Evolutionary conservation across 1,284 basidiomycete species (phyloP).

Genomic region (Malassezia globosa): DNA sequence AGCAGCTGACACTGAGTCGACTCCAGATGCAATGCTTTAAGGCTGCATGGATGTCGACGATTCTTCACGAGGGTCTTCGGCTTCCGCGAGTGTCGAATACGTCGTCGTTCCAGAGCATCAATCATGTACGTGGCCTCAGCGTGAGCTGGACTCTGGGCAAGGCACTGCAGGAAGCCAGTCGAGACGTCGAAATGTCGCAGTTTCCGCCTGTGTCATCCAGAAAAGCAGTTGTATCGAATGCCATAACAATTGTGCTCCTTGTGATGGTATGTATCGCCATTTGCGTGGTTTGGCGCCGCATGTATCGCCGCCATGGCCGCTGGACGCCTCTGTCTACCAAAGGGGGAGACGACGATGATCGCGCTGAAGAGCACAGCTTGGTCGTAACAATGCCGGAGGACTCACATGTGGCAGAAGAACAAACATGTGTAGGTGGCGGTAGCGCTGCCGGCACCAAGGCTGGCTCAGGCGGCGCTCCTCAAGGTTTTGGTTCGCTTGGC

Average conservation of each 20-base stretch:
- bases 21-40: constrained; percentile 99
- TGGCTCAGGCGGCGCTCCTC: no score
- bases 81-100: constrained; percentile 58
- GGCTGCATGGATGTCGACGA: constrained; percentile 92
- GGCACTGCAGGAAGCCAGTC: constrained; percentile 91
- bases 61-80: constrained; percentile 89
- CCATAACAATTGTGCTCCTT: no score
- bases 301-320: not conserved
- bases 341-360: not conserved
- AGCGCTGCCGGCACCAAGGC: no score
- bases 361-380: constrained; percentile 3
- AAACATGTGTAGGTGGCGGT: no score
- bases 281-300: not conserved
- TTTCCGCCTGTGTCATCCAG: no score
- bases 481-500: no score
- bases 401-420: no score
- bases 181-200: no score
- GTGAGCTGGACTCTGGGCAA: constrained; percentile 97
- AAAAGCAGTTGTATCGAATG: no score
- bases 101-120: constrained; percentile 74
- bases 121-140: constrained; percentile 77
- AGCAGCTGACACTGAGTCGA: constrained; percentile 62
- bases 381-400: no score
- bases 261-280: no score
- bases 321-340: not conserved